phyloP scores from a whole-genome alignment of 2,329 filamentous ascomycete genomes.

The Aspergillus novoparasiticus region DNA sequence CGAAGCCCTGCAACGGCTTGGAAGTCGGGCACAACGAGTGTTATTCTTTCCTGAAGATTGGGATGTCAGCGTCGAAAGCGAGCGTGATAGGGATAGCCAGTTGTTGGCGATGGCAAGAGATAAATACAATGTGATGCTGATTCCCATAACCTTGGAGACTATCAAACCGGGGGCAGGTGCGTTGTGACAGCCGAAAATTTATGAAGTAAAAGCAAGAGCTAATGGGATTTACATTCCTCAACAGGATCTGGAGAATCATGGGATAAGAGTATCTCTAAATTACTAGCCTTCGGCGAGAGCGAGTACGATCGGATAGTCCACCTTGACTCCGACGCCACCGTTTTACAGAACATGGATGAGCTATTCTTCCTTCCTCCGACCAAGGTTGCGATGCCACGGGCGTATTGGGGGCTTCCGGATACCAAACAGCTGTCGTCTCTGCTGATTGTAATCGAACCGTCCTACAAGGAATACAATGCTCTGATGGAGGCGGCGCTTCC shows the following conservation, averaged over 20 bases:
- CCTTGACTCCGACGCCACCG: slow-evolving; percentile 65
- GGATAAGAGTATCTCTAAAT: slow-evolving; percentile 68
- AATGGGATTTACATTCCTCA: neutral
- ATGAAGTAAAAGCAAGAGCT: neutral
- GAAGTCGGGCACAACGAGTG: slow-evolving; percentile 43
- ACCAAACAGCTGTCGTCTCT: slow-evolving; percentile 60
- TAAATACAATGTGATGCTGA: slow-evolving; percentile 53
- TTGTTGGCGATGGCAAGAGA: slow-evolving; percentile 53
- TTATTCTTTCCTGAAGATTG: slow-evolving; percentile 47
- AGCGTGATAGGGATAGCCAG: slow-evolving; percentile 43
- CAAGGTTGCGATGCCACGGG: slow-evolving; percentile 68
- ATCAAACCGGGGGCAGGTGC: slow-evolving; percentile 30
- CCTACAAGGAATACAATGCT: slow-evolving; percentile 48
- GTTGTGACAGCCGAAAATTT: slow-evolving; percentile 6
- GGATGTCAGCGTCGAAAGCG: slow-evolving; percentile 36
- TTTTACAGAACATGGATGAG: slow-evolving; percentile 68
- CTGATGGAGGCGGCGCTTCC: slow-evolving; percentile 31
- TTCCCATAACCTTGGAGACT: slow-evolving; percentile 48
- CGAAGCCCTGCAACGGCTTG: slow-evolving; percentile 41
- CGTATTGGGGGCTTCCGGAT: slow-evolving; percentile 67
- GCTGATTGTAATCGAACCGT: slow-evolving; percentile 65
- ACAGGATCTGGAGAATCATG: slow-evolving; percentile 52
- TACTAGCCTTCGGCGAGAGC: slow-evolving; percentile 68
- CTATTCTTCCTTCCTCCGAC: slow-evolving; percentile 67
- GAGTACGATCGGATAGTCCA: slow-evolving; percentile 62